Evolutionary conservation across 2,329 filamentous ascomycete species (phyloP), one percentile per base, ranked within the genome.

Genomic region (Ophiostoma australiae): DNA sequence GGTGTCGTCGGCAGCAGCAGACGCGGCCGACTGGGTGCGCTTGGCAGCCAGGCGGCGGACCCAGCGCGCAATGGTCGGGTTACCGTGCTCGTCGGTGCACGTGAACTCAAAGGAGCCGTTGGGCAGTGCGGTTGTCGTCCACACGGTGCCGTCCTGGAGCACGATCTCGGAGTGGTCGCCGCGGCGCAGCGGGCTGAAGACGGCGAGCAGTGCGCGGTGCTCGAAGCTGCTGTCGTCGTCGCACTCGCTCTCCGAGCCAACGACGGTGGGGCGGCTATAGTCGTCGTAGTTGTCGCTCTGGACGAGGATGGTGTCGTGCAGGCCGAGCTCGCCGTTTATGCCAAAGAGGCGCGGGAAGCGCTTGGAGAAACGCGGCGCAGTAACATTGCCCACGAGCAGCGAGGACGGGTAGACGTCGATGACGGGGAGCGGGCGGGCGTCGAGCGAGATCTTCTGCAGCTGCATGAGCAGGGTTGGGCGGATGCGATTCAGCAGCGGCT

Each of bases 321-420:
- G 83, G 41, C 89, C 87, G 4, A 94, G 81, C 70, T 87, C 74
- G 66, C 87, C 86, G 75, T 87, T 88, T 31, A 85, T 84, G 69
- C 85, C 84, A 75, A 91, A 89, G 68, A 91, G 83, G 7, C 86
- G 84, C 0, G 89, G 87, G 73, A 89, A 89, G 7, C 84, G 84
- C 76, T 87, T 86, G 2, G 85, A 82, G 33, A 91, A 79, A 23
- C 84, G 83, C 6, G 88, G 85, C 31, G 88, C 84, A 71, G 87
- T 87, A 74, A 84, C 82, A 69, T 84, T 80, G 72, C 85, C 80
- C 66, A 84, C 80, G 58, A 90, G 81, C 17, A 86, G 81, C n/a
- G 86, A 86, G 1, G 89, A 87, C 0, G 91, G 90, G 61, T 93
- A 85, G n/a, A 92, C 86, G 75, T 94, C 91, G 74, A 92, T 88